Evolutionary conservation across 768 basidiomycete genomes (phyloP).

Genomic region (Cyclocybe cylindracea): DNA sequence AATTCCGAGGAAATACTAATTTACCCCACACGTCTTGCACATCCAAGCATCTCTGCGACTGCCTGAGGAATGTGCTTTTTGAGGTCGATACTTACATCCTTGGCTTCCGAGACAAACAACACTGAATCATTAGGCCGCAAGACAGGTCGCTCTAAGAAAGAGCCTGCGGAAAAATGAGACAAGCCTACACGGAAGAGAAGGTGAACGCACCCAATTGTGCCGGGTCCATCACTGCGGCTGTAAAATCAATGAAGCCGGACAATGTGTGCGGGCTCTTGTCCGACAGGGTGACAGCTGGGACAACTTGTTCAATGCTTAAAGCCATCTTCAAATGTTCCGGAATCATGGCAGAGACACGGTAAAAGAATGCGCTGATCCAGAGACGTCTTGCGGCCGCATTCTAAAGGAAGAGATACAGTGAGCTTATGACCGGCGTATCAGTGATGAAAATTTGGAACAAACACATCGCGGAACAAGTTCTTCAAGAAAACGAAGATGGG

Average conservation of each 20-base stretch:
- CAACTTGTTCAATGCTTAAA: slow-evolving; percentile 9
- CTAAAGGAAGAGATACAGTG: slow-evolving; percentile 5
- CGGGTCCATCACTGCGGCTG: slow-evolving; percentile 7
- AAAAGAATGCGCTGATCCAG: slow-evolving; percentile 13
- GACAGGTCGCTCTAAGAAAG: slow-evolving; percentile 3
- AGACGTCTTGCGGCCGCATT: slow-evolving; percentile 7
- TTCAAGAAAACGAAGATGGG: slow-evolving; percentile 13
- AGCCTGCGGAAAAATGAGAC: slow-evolving; percentile 4
- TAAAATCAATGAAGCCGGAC: slow-evolving; percentile 9
- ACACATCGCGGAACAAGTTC: slow-evolving; percentile 10
- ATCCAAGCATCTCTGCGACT: slow-evolving; percentile 3
- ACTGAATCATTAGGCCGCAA: neutral
- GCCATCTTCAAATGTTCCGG: slow-evolving; percentile 13
- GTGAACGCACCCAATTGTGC: slow-evolving; percentile 2
- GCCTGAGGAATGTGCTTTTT: slow-evolving; percentile 3
- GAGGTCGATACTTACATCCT: neutral
- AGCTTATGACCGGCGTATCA: slow-evolving; percentile 7
- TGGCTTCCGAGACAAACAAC: slow-evolving; percentile 6
- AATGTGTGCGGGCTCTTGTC: slow-evolving; percentile 3
- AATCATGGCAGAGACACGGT: slow-evolving; percentile 14
- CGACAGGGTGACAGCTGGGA: slow-evolving; percentile 6
- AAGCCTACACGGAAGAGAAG: slow-evolving; percentile 3
- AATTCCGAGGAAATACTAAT: neutral
- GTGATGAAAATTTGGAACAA: slow-evolving; percentile 7
- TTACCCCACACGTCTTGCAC: slow-evolving; percentile 2